phyloP scores from a whole-genome alignment of 371 early-diverging fungal species.

The Fennellomyces sp. region DNA sequence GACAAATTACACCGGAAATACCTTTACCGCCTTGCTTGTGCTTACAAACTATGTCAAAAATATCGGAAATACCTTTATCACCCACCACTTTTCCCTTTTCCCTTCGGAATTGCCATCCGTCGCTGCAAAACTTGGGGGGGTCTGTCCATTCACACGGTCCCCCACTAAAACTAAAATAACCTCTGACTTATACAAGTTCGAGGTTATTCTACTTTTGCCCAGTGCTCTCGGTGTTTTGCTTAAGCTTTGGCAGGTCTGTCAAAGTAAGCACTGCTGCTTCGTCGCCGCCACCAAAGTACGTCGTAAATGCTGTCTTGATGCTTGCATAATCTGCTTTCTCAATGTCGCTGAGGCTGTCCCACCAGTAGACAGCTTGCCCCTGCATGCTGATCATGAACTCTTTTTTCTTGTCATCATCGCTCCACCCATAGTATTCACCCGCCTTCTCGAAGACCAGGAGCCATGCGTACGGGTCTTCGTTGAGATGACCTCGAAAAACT shows the following conservation, averaged over 20 bases:
- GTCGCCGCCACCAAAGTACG: not conserved
- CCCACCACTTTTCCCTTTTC: no score
- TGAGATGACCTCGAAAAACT: not conserved
- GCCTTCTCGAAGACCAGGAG: not conserved
- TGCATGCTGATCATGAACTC: not conserved
- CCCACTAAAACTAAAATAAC: no score
- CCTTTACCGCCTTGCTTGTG: no score
- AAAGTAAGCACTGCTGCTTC: not conserved
- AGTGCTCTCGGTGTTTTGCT: no score
- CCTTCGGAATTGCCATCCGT: no score
- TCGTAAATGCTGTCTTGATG: not conserved
- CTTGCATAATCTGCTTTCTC: not conserved
- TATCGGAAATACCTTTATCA: no score
- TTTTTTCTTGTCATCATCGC: not conserved
- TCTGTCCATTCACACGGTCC: no score
- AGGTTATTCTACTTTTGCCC: no score
- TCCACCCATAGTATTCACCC: not conserved
- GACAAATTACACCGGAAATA: no score
- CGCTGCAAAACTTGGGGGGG: no score
- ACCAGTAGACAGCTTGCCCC: not conserved
- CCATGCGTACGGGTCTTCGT: not conserved
- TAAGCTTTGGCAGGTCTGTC: not conserved
- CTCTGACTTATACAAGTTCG: no score
- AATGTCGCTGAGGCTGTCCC: not conserved
- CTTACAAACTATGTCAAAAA: no score